Percentiles rank a stretch among this genome's conserved stretches.
Conservation (phyloP, 2,329 filamentous ascomycete species). For the Aspergillus calidoustus region DNA sequence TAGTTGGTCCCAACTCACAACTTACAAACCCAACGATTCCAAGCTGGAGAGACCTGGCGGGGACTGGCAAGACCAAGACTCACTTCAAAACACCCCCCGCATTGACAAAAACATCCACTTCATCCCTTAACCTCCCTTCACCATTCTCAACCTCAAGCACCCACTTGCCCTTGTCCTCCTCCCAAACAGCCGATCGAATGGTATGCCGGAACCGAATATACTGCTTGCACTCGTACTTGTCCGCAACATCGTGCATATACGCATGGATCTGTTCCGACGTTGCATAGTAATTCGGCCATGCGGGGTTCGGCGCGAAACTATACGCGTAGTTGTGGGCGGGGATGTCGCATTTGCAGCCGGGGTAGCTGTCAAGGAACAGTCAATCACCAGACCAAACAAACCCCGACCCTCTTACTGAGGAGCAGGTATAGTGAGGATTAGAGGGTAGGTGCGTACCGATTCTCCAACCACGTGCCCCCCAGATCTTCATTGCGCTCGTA, state of each 20-base stretch:
- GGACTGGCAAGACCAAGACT: not conserved
- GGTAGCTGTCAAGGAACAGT: constrained; percentile 14
- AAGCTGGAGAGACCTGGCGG: not conserved
- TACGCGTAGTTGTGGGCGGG: constrained; percentile 41
- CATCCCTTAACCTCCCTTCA: constrained; percentile 15
- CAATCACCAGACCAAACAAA: not conserved
- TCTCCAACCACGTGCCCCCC: constrained; percentile 39
- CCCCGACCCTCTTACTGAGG: not conserved
- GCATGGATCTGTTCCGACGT: constrained; percentile 46
- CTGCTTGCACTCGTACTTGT: constrained; percentile 44
- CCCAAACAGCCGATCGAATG: constrained; percentile 44
- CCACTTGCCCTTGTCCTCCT: constrained; percentile 28
- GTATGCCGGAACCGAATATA: constrained; percentile 42
- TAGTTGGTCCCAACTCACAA: not conserved
- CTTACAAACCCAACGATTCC: not conserved
- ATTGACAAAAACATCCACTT: constrained; percentile 32
- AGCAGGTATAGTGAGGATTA: not conserved
- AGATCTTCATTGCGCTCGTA: constrained; percentile 36
- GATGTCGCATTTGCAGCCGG: constrained; percentile 41
- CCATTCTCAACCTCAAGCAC: constrained; percentile 17
- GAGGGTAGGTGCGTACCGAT: constrained; percentile 24
- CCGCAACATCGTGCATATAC: constrained; percentile 47
- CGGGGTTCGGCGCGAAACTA: constrained; percentile 49
- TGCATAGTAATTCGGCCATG: constrained; percentile 49
- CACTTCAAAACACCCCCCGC: constrained; percentile 31